Conservation (phyloP, 257 asterid species). For the Sherardia arvensis region DNA sequence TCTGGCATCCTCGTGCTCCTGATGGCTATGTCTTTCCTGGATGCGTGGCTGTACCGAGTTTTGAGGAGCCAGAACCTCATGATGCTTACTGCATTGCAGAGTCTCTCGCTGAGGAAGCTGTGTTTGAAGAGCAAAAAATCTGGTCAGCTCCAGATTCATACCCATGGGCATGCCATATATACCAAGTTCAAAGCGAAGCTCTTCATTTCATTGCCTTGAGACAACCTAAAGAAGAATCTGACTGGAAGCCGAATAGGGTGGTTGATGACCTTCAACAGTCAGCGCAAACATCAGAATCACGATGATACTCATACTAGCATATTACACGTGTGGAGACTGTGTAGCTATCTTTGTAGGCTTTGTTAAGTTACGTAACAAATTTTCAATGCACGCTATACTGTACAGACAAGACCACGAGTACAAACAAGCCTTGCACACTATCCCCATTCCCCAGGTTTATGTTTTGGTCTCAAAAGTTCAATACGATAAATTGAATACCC, state of each 20-base stretch:
- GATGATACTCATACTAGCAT: neutral
- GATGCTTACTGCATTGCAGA: constrained; percentile 64
- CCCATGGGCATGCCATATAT: constrained; percentile 93
- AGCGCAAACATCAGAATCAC: constrained; percentile 6
- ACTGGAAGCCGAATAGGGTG: constrained; percentile 69
- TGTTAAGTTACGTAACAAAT: too few relatives aligned
- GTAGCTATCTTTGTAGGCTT: constrained; percentile 2
- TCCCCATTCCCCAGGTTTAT: too few relatives aligned
- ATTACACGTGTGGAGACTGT: neutral
- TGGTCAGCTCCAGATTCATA: constrained; percentile 88
- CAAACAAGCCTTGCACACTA: too few relatives aligned
- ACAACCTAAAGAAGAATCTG: constrained; percentile 72
- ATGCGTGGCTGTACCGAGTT: constrained; percentile 57
- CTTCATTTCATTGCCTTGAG: constrained; percentile 86
- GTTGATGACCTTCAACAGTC: constrained; percentile 31
- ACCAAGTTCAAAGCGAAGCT: constrained; percentile 71
- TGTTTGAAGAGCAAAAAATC: constrained; percentile 75
- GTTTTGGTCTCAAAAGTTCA: too few relatives aligned
- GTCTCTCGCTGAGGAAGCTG: constrained; percentile 54
- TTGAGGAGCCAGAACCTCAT: constrained; percentile 61
- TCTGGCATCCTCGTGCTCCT: constrained; percentile 96
- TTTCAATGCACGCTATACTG: neutral
- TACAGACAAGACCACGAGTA: neutral
- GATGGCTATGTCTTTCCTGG: constrained; percentile 82
- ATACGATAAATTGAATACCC: too few relatives aligned